These are phyloP conservation scores for Oehlia diaphana DNA, from an alignment of 192 early-diverging fungal species.

Conservation along the genomic window DNA sequence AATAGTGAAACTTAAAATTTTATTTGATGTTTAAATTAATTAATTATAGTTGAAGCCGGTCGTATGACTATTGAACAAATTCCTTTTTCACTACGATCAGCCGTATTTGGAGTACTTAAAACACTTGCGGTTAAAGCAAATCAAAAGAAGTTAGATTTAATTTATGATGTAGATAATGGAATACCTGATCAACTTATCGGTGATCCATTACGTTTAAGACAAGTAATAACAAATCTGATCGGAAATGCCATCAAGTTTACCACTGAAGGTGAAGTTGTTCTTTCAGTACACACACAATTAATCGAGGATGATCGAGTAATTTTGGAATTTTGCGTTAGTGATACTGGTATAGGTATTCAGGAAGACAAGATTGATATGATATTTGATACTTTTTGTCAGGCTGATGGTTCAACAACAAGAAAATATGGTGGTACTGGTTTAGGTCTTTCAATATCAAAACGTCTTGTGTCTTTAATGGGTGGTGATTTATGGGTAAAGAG, in stretches of 20 bases:
- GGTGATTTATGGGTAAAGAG: constrained; percentile 80
- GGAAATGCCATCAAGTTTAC: constrained; percentile 90
- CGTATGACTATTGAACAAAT: constrained; percentile 77
- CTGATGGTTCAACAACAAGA: constrained; percentile 78
- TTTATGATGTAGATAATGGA: constrained; percentile 64
- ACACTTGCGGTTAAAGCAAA: constrained; percentile 71
- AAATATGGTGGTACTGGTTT: constrained; percentile 87
- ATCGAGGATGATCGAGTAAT: constrained; percentile 46
- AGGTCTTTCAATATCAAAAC: constrained; percentile 80
- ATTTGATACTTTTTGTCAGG: constrained; percentile 84
- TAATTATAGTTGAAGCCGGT: constrained; percentile 68
- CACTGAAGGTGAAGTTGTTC: constrained; percentile 64
- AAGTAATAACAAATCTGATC: constrained; percentile 81
- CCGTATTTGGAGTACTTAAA: constrained; percentile 68
- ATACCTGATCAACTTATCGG: constrained; percentile 73
- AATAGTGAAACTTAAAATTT: neutral
- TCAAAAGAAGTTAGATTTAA: constrained; percentile 72
- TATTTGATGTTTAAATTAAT: neutral
- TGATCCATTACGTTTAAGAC: constrained; percentile 72
- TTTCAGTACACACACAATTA: constrained; percentile 50
- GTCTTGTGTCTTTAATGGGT: constrained; percentile 74
- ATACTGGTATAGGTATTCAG: constrained; percentile 86
- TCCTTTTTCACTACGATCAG: constrained; percentile 62
- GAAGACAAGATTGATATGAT: constrained; percentile 73
- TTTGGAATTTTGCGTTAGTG: constrained; percentile 69